Evolutionary conservation across 371 early-diverging fungal genomes (phyloP).

Genomic region (Syncephalastrum contaminatum): DNA sequence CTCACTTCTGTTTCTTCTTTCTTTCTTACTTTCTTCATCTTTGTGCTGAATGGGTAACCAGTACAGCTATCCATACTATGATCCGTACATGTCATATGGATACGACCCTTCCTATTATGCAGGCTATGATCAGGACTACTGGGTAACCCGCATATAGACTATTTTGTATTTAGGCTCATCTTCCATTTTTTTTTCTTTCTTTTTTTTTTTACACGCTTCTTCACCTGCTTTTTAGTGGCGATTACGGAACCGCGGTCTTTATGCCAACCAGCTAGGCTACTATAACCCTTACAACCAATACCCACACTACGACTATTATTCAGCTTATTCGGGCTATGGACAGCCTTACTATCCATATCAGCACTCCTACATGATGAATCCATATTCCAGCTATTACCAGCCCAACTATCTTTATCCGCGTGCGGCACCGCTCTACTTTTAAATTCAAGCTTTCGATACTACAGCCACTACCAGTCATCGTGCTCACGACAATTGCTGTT

Average conservation of each 20-base stretch:
- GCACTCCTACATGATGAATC: no score
- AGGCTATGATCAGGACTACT: slow-evolving; percentile 7
- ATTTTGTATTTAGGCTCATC: background rate
- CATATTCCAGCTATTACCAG: no score
- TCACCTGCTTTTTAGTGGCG: slow-evolving; percentile 2
- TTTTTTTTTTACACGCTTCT: background rate
- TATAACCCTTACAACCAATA: no score
- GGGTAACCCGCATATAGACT: background rate
- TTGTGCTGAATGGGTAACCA: slow-evolving; percentile 7
- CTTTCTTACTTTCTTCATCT: background rate
- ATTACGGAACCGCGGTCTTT: slow-evolving; percentile 6
- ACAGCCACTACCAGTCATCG: no score
- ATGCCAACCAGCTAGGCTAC: slow-evolving; percentile 1
- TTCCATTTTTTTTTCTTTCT: background rate
- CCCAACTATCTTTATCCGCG: no score
- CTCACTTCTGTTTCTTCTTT: slow-evolving; percentile 5
- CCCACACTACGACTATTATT: no score
- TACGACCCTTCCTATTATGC: slow-evolving; percentile 4
- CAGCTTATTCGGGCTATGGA: no score
- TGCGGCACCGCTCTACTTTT: no score
- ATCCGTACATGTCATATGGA: slow-evolving; percentile 10
- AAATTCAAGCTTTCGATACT: no score
- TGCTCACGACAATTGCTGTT: no score
- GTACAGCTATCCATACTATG: slow-evolving; percentile 5
- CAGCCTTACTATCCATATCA: no score